Base-by-base conservation (phyloP, 2,329 filamentous ascomycete species). In the Orbilia blumenaviensis region DNA sequence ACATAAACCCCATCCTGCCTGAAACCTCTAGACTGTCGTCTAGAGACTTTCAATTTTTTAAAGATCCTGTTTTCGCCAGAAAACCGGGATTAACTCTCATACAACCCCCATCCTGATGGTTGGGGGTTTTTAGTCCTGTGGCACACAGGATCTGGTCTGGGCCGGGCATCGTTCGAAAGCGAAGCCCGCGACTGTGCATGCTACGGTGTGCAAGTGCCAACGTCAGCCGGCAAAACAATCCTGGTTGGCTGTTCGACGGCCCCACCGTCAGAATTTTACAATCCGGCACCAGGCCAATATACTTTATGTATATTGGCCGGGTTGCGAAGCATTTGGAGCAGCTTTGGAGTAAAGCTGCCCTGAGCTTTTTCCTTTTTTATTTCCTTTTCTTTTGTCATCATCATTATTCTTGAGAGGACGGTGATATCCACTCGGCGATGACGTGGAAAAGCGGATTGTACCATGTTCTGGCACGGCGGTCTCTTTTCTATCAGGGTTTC, bases 271-370 rank as follows among this genome's bases (percentile, higher is more conserved):
- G 1, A 14, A 25, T 18, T 10, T n/a, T 21, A 14, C 38, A n/a
- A 14, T 27, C 63, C 62, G 54, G 54, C 61, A 75, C 62, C 56
- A 68, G 69, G 63, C 56, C 56, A 75, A 75, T 68, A 63, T 75
- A 75, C 46, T 23, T 14, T 27, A 12, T 5, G n/a, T 27, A 29
- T 52, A 46, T 63, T 46, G 38, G 29, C 16, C 16, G 29, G 36
- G 36, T 34, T n/a, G 29, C 7, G 21, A 29, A 54, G 2, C 4
- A 12, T 38, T 23, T 3, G 4, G n/a, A 21, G 5, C 12, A 12
- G 2, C 2, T 12, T 4, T 54, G 8, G 14, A 10, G 8, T n/a
- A 27, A 27, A 34, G 18, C 16, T 27, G 29, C 16, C 25, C 4
- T 2, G 18, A 25, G n/a, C 2, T 18, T 42, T 16, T 16, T 41